Conservation (phyloP, 257 asterid species). For the Ocimum tenuiflorum region DNA sequence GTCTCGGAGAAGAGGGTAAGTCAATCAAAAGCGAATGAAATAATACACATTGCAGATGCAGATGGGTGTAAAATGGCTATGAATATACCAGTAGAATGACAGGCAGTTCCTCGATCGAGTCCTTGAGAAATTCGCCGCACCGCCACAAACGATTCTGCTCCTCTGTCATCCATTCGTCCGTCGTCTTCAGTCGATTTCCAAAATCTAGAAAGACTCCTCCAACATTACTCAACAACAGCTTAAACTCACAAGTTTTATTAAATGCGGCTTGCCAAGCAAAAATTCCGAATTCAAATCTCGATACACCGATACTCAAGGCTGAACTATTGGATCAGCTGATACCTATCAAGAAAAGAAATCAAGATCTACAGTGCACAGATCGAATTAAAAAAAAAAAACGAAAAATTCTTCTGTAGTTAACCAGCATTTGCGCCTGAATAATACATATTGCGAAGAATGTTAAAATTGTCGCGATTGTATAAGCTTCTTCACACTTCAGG, state of each 20-base stretch:
- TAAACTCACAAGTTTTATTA: not conserved
- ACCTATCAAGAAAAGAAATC: constrained; percentile 21
- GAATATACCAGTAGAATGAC: constrained; percentile 71
- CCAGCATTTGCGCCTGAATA: constrained; percentile 19
- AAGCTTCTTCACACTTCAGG: not conserved
- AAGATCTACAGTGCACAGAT: constrained; percentile 25
- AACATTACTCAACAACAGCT: constrained; percentile 12
- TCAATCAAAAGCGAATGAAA: constrained; percentile 12
- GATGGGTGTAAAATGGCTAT: not conserved
- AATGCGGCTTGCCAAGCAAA: not conserved
- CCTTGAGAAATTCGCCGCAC: constrained; percentile 92
- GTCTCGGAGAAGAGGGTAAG: constrained; percentile 5
- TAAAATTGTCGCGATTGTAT: constrained; percentile 10
- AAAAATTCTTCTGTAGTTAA: constrained; percentile 7
- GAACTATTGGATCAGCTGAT: constrained; percentile 16
- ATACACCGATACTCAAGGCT: constrained; percentile 14
- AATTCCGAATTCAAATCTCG: constrained; percentile 8
- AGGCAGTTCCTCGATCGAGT: constrained; percentile 70
- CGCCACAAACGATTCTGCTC: constrained; percentile 86
- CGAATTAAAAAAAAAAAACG: not conserved
- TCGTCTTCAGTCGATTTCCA: constrained; percentile 7
- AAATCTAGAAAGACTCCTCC: constrained; percentile 4
- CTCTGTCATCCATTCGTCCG: constrained; percentile 64
- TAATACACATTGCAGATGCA: not conserved
- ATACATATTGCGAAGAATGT: constrained; percentile 20